Evolutionary conservation across 805 yeast genomes (phyloP).

Genomic region (Cyberlindnera suaveolens): DNA sequence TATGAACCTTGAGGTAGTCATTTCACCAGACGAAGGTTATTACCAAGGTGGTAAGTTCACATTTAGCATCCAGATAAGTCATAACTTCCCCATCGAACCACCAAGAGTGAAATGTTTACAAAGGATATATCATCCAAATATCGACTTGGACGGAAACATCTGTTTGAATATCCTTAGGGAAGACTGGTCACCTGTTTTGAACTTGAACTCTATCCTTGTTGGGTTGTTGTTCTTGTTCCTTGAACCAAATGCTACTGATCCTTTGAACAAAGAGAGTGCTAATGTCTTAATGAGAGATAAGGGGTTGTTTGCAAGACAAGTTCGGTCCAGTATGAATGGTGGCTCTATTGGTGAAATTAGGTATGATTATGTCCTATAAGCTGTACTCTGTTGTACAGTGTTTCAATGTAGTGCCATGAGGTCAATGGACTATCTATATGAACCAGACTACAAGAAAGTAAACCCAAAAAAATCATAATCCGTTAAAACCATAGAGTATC

Average conservation of each 20-base stretch:
- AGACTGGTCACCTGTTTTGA: conserved; percentile 94
- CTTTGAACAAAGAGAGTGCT: conserved; percentile 89
- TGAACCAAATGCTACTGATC: conserved; percentile 91
- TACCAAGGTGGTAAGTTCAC: conserved; percentile 63
- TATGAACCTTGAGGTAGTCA: conserved; percentile 49
- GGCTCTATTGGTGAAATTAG: conserved; percentile 46
- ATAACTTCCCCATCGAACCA: conserved; percentile 85
- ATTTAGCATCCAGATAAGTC: conserved; percentile 60
- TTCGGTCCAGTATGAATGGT: conserved; percentile 66
- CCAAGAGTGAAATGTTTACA: conserved; percentile 74
- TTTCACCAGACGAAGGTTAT: conserved; percentile 67
- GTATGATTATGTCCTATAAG: conserved; percentile 53
- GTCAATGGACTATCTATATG: too few species aligned
- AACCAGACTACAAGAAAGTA: too few species aligned
- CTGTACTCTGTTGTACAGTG: too few species aligned
- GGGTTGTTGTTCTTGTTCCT: conserved; percentile 81
- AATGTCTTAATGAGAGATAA: conserved; percentile 42
- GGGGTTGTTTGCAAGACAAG: conserved; percentile 48
- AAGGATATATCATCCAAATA: conserved; percentile 88
- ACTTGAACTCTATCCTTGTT: conserved; percentile 71
- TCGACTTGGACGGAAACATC: conserved; percentile 83
- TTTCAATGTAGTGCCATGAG: too few species aligned
- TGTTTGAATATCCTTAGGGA: conserved; percentile 88
- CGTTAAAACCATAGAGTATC: too few species aligned
- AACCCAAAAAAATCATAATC: too few species aligned